Evolutionary conservation across 306 rosid genomes (phyloP), one percentile per base, ranked within the genome.

Genomic region (Quercus bicolor): DNA sequence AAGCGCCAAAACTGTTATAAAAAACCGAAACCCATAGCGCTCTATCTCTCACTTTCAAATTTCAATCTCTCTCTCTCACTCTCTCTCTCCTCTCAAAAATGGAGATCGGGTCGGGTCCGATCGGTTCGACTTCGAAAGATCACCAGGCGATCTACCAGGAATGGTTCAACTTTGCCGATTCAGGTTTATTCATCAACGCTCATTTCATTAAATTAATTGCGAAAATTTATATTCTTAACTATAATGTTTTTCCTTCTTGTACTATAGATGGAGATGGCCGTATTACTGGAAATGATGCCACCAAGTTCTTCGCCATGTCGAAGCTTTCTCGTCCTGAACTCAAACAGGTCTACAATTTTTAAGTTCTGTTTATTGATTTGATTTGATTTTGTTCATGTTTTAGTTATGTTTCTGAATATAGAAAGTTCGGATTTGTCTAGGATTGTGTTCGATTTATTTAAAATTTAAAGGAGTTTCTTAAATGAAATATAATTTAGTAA

Each of bases 91-190:
- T 51, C 26, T 52, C 54, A 54, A 80, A 78, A 37, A 94, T 92
- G 97, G 91, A 88, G 83, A 86, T 79, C 2, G 91, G 80, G 56
- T 78, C 77, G 59, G 81, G 83, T 77, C 64, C 79, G 82, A 56
- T 79, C 29, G 54, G 76, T 24, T 77, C 84, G 45, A 85, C 83
- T 82, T 76, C 94, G 1, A 89, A 90, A 77, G 96, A 94, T 74
- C 86, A 86, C 64, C 84, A 82, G 55, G 86, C 78, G 73, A 86
- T 90, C 73, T 94, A 87, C 77, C 89, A 88, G 75, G 89, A 92
- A 53, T 94, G 98, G 98, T 94, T 92, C 90, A 75, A 79, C 79
- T 53, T 85, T 10, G 97, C 94, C 20, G 97, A 94, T 87, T 92
- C 97, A 86, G 97, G 97, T 94, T 68, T 14, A 7, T 9, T 66